These are phyloP conservation scores for Otatea glauca DNA, from an alignment of 176 grass and related monocot genomes.

Conservation along the genomic window DNA sequence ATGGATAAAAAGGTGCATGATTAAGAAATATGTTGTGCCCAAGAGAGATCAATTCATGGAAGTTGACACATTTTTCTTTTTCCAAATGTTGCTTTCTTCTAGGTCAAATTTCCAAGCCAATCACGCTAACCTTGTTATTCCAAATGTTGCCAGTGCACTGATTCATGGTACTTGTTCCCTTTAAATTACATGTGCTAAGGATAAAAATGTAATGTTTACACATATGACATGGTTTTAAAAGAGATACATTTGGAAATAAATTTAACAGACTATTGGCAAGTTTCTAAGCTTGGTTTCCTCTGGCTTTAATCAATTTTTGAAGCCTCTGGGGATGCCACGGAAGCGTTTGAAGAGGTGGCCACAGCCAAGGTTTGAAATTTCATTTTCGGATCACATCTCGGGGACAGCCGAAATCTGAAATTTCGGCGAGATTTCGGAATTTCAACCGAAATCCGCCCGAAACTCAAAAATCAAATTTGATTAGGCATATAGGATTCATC, in stretches of 20 bases:
- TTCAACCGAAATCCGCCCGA: too few species aligned
- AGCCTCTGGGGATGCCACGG: constrained; percentile 74
- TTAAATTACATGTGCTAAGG: neutral
- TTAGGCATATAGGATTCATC: too few species aligned
- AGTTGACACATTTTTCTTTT: neutral
- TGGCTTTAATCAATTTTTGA: constrained; percentile 33
- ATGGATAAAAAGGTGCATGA: neutral
- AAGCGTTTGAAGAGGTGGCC: constrained; percentile 79
- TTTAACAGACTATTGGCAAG: neutral
- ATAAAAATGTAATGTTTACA: neutral
- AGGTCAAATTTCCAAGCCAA: neutral
- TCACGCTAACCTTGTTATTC: constrained; percentile 3
- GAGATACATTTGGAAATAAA: constrained; percentile 18
- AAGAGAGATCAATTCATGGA: constrained; percentile 14
- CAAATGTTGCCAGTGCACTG: neutral
- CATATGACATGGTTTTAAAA: neutral
- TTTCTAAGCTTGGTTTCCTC: constrained; percentile 35
- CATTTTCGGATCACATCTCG: too few species aligned
- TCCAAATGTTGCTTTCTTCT: neutral
- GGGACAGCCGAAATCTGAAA: too few species aligned
- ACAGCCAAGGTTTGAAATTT: constrained; percentile 35
- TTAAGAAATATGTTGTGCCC: constrained; percentile 26
- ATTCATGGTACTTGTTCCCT: neutral
- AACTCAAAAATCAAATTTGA: too few species aligned
- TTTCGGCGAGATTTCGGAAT: too few species aligned